A percentile compares a stretch with the other conserved stretches of the same genome.
Conservation (phyloP, 1,284 basidiomycete species). For the Ceraceosorus guamensis region DNA sequence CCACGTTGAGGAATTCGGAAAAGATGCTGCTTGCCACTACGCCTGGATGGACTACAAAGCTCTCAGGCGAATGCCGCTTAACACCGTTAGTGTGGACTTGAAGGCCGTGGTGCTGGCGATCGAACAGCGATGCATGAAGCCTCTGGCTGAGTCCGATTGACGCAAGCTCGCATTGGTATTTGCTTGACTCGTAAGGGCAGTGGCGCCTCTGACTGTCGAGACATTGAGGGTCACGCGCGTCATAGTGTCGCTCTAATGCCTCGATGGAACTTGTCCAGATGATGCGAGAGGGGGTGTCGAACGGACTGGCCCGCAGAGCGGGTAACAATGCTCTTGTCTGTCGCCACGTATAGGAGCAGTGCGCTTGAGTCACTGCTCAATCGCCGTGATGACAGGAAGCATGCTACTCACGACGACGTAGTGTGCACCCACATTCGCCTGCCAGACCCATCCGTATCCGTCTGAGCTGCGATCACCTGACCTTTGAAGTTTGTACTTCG, state of each 20-base stretch:
- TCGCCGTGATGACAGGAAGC: not conserved
- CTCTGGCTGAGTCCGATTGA: constrained; percentile 42
- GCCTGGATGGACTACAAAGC: constrained; percentile 44
- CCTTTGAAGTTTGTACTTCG: constrained; percentile 43
- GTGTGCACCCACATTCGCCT: constrained; percentile 47
- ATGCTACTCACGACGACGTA: constrained; percentile 35
- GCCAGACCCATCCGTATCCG: constrained; percentile 48
- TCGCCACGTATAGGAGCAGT: not conserved
- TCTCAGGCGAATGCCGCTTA: constrained; percentile 17
- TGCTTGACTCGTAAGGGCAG: constrained; percentile 45
- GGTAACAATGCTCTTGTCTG: constrained; percentile 29
- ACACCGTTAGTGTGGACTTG: constrained; percentile 15
- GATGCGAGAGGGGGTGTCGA: constrained; percentile 37
- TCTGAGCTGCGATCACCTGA: constrained; percentile 44
- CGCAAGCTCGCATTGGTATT: constrained; percentile 48
- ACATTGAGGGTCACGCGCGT: constrained; percentile 43
- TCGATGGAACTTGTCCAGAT: constrained; percentile 49
- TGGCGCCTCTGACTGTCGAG: constrained; percentile 22
- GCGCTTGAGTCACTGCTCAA: not conserved
- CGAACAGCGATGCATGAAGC: constrained; percentile 22
- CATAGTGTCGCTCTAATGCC: constrained; percentile 36
- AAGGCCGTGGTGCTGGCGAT: constrained; percentile 19
- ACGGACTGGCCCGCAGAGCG: constrained; percentile 32
- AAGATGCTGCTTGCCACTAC: constrained; percentile 49
- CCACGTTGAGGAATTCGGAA: constrained; percentile 33